Percentiles rank a stretch among this genome's conserved stretches.
Evolutionary conservation across 2,329 filamentous ascomycete species (phyloP).

Genomic region (Aspergillus sclerotialis): DNA sequence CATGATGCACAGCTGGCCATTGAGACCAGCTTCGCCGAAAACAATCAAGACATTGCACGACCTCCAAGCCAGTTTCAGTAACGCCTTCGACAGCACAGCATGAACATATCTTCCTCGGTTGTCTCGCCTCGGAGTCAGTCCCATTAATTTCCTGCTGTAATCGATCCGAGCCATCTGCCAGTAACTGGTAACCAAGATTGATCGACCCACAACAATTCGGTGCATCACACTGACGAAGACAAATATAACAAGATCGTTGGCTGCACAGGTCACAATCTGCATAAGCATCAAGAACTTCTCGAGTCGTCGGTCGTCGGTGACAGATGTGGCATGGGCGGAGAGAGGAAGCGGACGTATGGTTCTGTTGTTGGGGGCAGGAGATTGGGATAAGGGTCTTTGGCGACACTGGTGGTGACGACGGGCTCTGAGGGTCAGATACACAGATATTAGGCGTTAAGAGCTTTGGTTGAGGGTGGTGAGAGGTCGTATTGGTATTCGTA

Average conservation of each 20-base stretch:
- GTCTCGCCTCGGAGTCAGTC: slow-evolving; percentile 4
- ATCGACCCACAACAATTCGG: slow-evolving; percentile 17
- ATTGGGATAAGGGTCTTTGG: slow-evolving; percentile 21
- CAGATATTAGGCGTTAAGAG: slow-evolving; percentile 4
- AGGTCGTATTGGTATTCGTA: too few species aligned
- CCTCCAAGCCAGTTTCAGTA: slow-evolving; percentile 28
- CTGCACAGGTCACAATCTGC: slow-evolving; percentile 35
- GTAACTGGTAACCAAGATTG: slow-evolving; percentile 2
- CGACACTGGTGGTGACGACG: slow-evolving; percentile 17
- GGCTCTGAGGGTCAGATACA: slow-evolving; percentile 2
- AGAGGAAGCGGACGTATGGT: slow-evolving; percentile 15
- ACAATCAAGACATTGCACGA: slow-evolving; percentile 33
- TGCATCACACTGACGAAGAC: slow-evolving; percentile 33
- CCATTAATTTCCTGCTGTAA: slow-evolving; percentile 2
- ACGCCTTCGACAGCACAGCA: slow-evolving; percentile 34
- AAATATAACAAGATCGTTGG: slow-evolving; percentile 35
- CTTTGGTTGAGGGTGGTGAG: slow-evolving; percentile 1
- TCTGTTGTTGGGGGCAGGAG: slow-evolving; percentile 12
- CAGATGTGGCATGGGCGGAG: slow-evolving; percentile 37
- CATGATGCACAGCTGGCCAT: slow-evolving; percentile 8
- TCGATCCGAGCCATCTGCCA: slow-evolving; percentile 2
- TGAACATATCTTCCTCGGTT: slow-evolving; percentile 30
- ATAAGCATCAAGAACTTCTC: slow-evolving; percentile 33
- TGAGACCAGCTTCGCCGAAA: slow-evolving; percentile 14
- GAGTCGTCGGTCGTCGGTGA: slow-evolving; percentile 34